Conservation (phyloP, 345 rosid species). For the Mercurialis annua region DNA sequence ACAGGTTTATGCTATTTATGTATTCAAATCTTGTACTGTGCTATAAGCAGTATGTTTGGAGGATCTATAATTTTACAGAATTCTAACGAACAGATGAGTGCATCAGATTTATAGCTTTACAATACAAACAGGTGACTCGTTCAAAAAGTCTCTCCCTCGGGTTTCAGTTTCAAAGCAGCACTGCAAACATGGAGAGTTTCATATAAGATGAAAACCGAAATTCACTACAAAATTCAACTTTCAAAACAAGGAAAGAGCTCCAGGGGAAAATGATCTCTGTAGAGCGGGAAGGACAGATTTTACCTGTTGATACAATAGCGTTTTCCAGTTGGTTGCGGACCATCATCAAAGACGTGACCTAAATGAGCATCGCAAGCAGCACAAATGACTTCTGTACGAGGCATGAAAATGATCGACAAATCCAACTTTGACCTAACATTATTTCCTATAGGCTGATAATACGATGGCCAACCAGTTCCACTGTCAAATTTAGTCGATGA, state of each 20-base stretch:
- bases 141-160: slow-evolving; percentile 18
- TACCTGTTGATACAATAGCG: slow-evolving; percentile 90
- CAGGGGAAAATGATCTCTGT: neutral
- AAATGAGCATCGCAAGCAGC: slow-evolving; percentile 73
- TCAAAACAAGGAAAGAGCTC: neutral
- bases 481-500: slow-evolving; percentile 93
- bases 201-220: neutral
- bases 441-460: slow-evolving; percentile 62
- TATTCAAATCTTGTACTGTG: no score
- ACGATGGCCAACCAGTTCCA: slow-evolving; percentile 98
- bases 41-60: no score
- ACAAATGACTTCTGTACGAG: slow-evolving; percentile 75
- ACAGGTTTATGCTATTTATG: no score
- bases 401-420: slow-evolving; percentile 83
- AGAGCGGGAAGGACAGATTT: neutral
- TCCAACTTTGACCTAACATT: slow-evolving; percentile 72
- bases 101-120: no score
- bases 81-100: no score
- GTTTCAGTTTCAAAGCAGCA: slow-evolving; percentile 43
- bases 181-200: slow-evolving; percentile 28
- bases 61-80: no score
- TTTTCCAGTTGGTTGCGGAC: slow-evolving; percentile 82
- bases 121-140: no score
- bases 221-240: neutral
- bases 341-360: slow-evolving; percentile 85